Base-by-base conservation (phyloP, 805 yeast genomes). In the Naumovozyma dairenensis region DNA sequence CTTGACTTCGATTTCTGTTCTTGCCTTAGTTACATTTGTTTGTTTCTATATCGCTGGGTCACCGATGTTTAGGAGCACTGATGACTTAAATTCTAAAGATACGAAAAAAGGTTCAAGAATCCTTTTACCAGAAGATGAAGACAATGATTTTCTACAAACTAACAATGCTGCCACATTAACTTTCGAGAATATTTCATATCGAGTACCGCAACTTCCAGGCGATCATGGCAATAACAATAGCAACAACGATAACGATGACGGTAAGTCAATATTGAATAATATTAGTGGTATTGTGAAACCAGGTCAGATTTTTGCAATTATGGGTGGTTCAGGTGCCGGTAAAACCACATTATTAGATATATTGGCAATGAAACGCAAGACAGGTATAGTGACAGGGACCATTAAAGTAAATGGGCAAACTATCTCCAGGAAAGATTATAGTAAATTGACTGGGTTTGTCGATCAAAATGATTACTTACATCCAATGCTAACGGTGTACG, bases 251-350 rank as follows among this genome's bases (percentile, higher is more conserved):
- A 24, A 24, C 6, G n/a, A n/a, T n/a, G n/a, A n/a, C n/a, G n/a
- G n/a, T n/a, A n/a, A n/a, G n/a, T n/a, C n/a, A n/a, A 76, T 92
- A 4, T 66, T 92, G 38, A 66, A 70, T 9, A 65, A 69, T 19
- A 68, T 84, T 0, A 75, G 72, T 45, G 98, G 98, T 7, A 46
- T 74, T 10, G 94, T 78, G 3, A 73, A 74, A 33, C 94, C 96
- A 2, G 80, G 96, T 25, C 86, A 86, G 53, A 80, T 94, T 40
- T 57, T 86, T 53, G 97, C 98, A 1, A 85, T 92, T 27, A 84
- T 92, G 94, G 98, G 98, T 28, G 96, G 96, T 1, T 87, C 96
- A 0, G 98, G 98, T 32, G 97, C 98, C 10, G 98, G 98, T 33
- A 92, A 92, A 54, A 89, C 98, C 1, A 89, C 98, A 0, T 61